Evolutionary conservation across 495 filamentous ascomycete genomes (phyloP), one percentile per base, ranked within the genome.

Genomic region (Acidiella bohemica): DNA sequence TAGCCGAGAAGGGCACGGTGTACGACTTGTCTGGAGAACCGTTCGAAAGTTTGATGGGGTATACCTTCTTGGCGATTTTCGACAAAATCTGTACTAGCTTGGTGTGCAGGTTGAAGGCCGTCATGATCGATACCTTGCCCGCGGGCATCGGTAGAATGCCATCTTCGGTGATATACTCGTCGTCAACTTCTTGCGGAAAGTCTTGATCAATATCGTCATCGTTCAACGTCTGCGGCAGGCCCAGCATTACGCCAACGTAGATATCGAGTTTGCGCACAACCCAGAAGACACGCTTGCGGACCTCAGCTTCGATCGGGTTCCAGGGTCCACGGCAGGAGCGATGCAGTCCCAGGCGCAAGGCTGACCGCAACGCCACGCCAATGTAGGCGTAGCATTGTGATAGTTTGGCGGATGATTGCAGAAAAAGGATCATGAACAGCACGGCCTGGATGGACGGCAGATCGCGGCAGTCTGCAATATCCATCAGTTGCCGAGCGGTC

Each of bases 311-410:
- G 43, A 96, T 76, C 1, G 83, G 84, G 28, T 78, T 78, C 49
- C 93, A 83, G 41, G 79, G 76, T 22, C 73, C 66, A 23, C 73
- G 67, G 5, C 93, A 67, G 22, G 79, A 73, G 28, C 88, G 82
- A 57, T 96, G 88, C 12, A 96, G 67, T 10, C 88, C 88, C 66
- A 95, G 76, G 10, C 85, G 76, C 6, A 94, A 58, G 13, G 85
- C 76, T 6, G 86, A 88, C 27, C 85, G 77, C 18, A 93, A 66
- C 11, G 84, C 87, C 44, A 95, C 84, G 16, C 86, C 88, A 35
- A 96, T 71, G 59, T 90, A 93, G 0, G 86, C 81, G 58, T 94
- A 95, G 57, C 88, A 96, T 16, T 81, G 90, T 51, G 82, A 88
- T 38, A 95, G 65, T 53, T 90, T 86, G 5, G 86, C 83, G 12